Evolutionary conservation across 2,329 filamentous ascomycete genomes (phyloP), one percentile per base, ranked within the genome.

Genomic region (Dactylella cylindrospora): DNA sequence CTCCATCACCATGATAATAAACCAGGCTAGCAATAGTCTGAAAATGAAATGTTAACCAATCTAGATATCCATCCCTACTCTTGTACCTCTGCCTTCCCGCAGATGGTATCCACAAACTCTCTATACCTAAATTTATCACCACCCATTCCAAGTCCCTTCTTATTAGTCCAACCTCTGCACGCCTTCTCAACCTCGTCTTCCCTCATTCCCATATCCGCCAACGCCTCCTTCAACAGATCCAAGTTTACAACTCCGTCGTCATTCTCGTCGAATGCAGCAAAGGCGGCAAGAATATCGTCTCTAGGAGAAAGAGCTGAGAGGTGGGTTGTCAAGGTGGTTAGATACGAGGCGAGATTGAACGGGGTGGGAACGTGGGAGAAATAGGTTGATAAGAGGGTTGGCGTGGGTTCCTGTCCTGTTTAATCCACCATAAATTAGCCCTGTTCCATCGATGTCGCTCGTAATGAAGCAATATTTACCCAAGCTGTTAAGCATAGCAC

Each of bases 191-290:
- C 84, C 46, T 84, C 81, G 0, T 81, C 85, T 66, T 94, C 73
- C 31, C 76, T 76, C 71, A 78, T 78, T 0, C 84, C 83, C 0
- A 90, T 95, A 66, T 90, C 81, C 32, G 96, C 74, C 36, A 98
- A 73, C 0, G 91, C 89, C 67, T 93, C 88, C 38, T 86, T 83
- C 65, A 98, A 74, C 72, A 95, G 89, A 0, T 76, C 80, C 15
- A 95, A 75, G 70, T 97, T 90, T 31, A 97, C 83, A 73, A 96
- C 90, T 2, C 93, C 93, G 69, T 87, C 93, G 71, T 98, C 93
- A 65, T 95, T 90, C 65, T 95, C 88, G 70, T 98, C 93, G 71
- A 97, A 97, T 0, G 93, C 93, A 1, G 89, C 89, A 67, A 98
- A 91, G 0, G 93, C 93, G 1, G 90, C 91, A 15, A 89, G 76